These are phyloP conservation scores for Penicillium sumatraense DNA, from an alignment of 2,329 filamentous ascomycete species.

Conservation along the genomic window DNA sequence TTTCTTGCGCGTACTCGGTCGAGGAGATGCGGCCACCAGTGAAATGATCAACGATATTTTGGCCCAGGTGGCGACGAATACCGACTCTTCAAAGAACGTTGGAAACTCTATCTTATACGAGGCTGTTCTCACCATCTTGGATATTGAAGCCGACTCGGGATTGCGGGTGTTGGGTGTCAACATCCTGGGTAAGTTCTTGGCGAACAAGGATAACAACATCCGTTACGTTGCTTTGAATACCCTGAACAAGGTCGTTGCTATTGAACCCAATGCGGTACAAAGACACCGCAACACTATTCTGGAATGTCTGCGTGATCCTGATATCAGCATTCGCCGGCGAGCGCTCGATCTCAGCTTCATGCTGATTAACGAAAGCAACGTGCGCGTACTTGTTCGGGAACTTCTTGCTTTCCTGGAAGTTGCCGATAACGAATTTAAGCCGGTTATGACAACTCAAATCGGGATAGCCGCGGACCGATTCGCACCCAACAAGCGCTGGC, in stretches of 20 bases:
- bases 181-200: constrained; percentile 95
- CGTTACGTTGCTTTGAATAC: constrained; percentile 98
- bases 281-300: constrained; percentile 96
- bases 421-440: constrained; percentile 98
- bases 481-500: constrained; percentile 96
- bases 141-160: constrained; percentile 96
- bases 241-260: constrained; percentile 94
- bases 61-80: constrained; percentile 96
- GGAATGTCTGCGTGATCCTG: constrained; percentile 92
- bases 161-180: constrained; percentile 94
- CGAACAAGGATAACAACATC: constrained; percentile 99
- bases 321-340: constrained; percentile 94
- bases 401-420: constrained; percentile 94
- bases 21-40: constrained; percentile 83
- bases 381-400: constrained; percentile 90
- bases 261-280: constrained; percentile 97
- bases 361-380: constrained; percentile 94
- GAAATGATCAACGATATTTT: constrained; percentile 99
- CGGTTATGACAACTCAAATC: constrained; percentile 97
- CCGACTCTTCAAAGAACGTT: constrained; percentile 96
- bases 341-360: constrained; percentile 98
- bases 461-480: constrained; percentile 95
- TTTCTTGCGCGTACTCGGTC: constrained; percentile 80
- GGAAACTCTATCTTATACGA: constrained; percentile 98
- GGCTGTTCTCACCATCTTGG: constrained; percentile 92